Evolutionary conservation across 2,329 filamentous ascomycete genomes (phyloP), one percentile per base, ranked within the genome.

Genomic region (Scedosporium aurantiacum): DNA sequence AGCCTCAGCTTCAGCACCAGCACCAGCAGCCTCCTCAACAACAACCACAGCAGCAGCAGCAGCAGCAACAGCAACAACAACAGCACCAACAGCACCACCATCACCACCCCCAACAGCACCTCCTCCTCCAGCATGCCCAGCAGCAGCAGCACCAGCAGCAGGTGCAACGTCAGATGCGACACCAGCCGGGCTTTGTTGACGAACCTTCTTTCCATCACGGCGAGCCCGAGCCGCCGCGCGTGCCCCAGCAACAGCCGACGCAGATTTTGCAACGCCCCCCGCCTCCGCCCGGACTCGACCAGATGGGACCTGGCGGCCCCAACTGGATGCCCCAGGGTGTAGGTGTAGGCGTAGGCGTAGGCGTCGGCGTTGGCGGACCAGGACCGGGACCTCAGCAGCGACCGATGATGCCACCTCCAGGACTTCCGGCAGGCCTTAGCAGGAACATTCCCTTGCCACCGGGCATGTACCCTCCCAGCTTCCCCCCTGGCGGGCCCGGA

Each of bases 221-320:
- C 14, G 79, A 83, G 28, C 73, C 71, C 25, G 80, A 83, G 50
- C 66, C 70, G 62, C 76, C 70, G 62, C 76, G 76, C 43, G 75
- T 75, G 27, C 78, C 77, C 62, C 81, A 83, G 65, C 83, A 82
- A 4, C 82, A 83, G 65, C 83, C 82, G 3, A 85, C 83, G 3
- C 84, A 87, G 68, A 87, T 87, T 60, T 71, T 87, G 23, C 84
- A 87, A 70, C 81, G 84, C 5, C 83, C 82, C n/a, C 82, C 80
- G 4, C 80, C 78, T 1, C 81, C 80, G 18, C 82, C 82, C 2
- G 84, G 84, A 6, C 72, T 87, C 47, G 83, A 85, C 55, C 80
- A 82, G 66, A 80, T 86, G 73, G 58, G 21, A 32, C 61, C 32
- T 57, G 63, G 54, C 32, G 81, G 79, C 18, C 81, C 78, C 18